Evolutionary conservation across 495 filamentous ascomycete species (phyloP), one percentile per base, ranked within the genome.

Genomic region (Aspergillus panamensis): DNA sequence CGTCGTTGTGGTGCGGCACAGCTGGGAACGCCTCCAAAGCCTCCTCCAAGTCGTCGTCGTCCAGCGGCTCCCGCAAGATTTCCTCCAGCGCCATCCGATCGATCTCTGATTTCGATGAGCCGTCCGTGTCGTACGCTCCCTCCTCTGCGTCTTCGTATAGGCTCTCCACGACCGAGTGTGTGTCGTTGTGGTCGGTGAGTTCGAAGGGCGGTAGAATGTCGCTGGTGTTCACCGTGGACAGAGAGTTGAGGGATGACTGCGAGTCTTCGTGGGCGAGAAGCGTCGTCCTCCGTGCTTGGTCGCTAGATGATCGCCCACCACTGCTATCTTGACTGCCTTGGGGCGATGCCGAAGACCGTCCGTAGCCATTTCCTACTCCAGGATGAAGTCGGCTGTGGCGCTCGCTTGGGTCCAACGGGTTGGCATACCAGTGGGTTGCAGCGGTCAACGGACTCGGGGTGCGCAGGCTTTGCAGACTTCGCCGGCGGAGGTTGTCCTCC

Each of bases 401-500:
- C 6, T 71, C 67, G 50, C 62, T 65, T 60, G 73, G 69, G 14
- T 77, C 76, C 59, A 80, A 65, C 0, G 79, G 70, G 55, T 82
- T 82, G 19, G 79, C 76, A 69, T 89, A 90, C 86, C 87, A 91
- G 51, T 85, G 81, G 48, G 89, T 88, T 37, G 90, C 84, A 48
- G 87, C 86, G 1, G 86, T 93, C 62, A 95, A 88, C 2, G 92
- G 91, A 66, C 90, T 95, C 3, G 90, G 88, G 6, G 89, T 90
- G 10, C 91, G 84, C 57, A 96, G 73, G 70, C 84, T 93, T 61
- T 93, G 90, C 51, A 95, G 66, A 67, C 93, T 96, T 48, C 88
- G 84, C 43, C 94, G 82, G 60, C 89, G 87, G 60, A 96, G 71
- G 58, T 81, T 89, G 63, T 97, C 94, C 58, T 89, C 89, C 48